Conservation (phyloP, 1,284 basidiomycete genomes). For the Neonothopanus nambi region DNA sequence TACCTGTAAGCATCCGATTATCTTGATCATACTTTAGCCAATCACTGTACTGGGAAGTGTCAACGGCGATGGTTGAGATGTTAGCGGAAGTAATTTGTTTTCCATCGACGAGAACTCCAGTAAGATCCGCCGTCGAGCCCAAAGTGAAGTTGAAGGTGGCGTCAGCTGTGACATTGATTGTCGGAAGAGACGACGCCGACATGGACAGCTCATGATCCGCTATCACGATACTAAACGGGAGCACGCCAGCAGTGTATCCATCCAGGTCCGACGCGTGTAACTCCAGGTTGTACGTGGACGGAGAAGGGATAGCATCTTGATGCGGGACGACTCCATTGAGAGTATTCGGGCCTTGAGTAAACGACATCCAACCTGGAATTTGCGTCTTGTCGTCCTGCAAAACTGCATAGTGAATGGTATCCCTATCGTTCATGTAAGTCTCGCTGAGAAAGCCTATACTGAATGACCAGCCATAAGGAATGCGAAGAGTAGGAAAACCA, state of each 20-base stretch:
- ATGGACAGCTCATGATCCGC: slow-evolving; percentile 67
- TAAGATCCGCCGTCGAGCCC: slow-evolving; percentile 56
- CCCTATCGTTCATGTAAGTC: slow-evolving; percentile 53
- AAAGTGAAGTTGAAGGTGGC: slow-evolving; percentile 60
- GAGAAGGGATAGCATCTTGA: slow-evolving; percentile 35
- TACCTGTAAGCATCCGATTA: slow-evolving; percentile 63
- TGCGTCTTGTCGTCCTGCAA: slow-evolving; percentile 64
- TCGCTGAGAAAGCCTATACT: slow-evolving; percentile 80
- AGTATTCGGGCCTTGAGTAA: slow-evolving; percentile 68
- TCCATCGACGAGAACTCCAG: slow-evolving; percentile 63
- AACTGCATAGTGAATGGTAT: slow-evolving; percentile 67
- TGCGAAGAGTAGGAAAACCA: slow-evolving; percentile 63
- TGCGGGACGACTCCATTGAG: slow-evolving; percentile 78
- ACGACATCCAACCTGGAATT: slow-evolving; percentile 78
- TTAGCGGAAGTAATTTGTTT: slow-evolving; percentile 52
- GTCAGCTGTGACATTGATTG: slow-evolving; percentile 64
- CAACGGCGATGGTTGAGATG: slow-evolving; percentile 52
- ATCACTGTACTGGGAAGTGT: slow-evolving; percentile 50
- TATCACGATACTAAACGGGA: slow-evolving; percentile 59
- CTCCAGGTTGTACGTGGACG: slow-evolving; percentile 47
- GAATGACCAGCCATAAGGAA: slow-evolving; percentile 88
- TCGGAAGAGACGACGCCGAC: slow-evolving; percentile 45
- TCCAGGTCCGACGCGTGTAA: slow-evolving; percentile 67
- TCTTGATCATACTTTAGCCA: slow-evolving; percentile 69
- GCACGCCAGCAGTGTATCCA: slow-evolving; percentile 55